These are phyloP conservation scores for Puya raimondii DNA, from an alignment of 176 grass and related monocot species.

Conservation along the genomic window DNA sequence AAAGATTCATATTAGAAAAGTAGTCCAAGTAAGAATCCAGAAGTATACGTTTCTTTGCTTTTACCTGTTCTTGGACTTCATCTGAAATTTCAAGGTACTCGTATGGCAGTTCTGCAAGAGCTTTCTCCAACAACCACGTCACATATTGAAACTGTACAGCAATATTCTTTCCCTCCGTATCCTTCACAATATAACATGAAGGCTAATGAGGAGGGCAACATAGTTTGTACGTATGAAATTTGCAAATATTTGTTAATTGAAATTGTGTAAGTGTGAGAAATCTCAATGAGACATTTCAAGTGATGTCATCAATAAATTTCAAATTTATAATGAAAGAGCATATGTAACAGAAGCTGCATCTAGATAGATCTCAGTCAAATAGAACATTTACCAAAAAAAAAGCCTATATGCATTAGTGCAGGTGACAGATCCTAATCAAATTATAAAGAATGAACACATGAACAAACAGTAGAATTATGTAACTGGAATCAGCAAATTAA, in stretches of 20 bases:
- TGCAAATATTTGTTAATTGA: neutral
- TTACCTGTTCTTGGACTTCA: conserved; percentile 99
- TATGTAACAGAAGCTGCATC: too few species aligned
- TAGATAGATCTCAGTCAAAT: too few species aligned
- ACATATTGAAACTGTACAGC: conserved; percentile 69
- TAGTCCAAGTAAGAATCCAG: neutral
- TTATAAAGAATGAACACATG: neutral
- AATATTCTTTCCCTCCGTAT: conserved; percentile 35
- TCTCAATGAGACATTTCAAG: neutral
- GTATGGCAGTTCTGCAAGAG: conserved; percentile 51
- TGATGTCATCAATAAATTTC: neutral
- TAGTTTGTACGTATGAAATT: neutral
- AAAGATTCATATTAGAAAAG: neutral
- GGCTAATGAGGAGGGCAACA: conserved; percentile 19
- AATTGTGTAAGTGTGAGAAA: neutral
- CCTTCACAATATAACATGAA: conserved; percentile 30
- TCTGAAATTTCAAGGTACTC: conserved; percentile 78
- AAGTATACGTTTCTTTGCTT: conserved; percentile 7
- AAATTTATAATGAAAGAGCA: too few species aligned
- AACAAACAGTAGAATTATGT: neutral
- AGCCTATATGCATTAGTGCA: neutral
- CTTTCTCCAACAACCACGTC: conserved; percentile 72
- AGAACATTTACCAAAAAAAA: neutral
- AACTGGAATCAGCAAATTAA: neutral
- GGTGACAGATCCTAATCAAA: neutral